These are phyloP conservation scores for Closterium sp. DNA, from an alignment of 139 green algal species.

Conservation along the genomic window DNA sequence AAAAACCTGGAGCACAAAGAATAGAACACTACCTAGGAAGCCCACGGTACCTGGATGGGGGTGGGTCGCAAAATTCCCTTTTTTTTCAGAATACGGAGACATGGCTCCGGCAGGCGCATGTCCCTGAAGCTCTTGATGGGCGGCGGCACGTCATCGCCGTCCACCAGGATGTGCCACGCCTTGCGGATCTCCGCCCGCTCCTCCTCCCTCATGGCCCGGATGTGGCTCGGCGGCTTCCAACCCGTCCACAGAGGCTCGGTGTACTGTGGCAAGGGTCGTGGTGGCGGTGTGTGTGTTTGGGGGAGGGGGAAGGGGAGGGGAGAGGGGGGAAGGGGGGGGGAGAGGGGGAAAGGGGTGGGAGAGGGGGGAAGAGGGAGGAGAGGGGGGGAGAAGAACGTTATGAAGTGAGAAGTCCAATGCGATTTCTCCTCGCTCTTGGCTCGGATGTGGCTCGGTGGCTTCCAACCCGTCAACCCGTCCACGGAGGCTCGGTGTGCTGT, in stretches of 20 bases:
- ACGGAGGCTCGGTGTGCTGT: slow-evolving; percentile 71
- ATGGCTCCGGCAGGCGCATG: slow-evolving; percentile 66
- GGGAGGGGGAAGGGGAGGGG: no score
- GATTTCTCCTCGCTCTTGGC: slow-evolving; percentile 65
- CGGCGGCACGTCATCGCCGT: slow-evolving; percentile 82
- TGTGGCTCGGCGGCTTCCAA: slow-evolving; percentile 84
- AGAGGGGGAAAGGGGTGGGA: no score
- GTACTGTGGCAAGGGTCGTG: slow-evolving; percentile 57
- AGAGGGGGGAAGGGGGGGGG: no score
- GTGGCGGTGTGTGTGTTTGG: background rate
- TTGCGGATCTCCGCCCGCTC: slow-evolving; percentile 77
- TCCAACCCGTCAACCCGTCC: slow-evolving; percentile 95
- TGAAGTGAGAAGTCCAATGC: slow-evolving; percentile 26
- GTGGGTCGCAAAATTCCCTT: slow-evolving; percentile 75
- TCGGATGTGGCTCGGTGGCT: slow-evolving; percentile 76
- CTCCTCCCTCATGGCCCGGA: slow-evolving; percentile 67
- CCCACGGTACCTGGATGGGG: slow-evolving; percentile 42
- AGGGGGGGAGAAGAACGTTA: background rate
- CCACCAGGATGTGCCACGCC: slow-evolving; percentile 84
- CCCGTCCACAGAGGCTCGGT: slow-evolving; percentile 77
- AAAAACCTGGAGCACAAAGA: background rate
- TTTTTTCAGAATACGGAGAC: slow-evolving; percentile 57
- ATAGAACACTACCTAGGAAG: no score
- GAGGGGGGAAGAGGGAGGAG: background rate
- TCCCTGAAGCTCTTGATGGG: slow-evolving; percentile 79